Conservation (phyloP, 2,329 filamentous ascomycete species). For the Eurotiales sp. region DNA sequence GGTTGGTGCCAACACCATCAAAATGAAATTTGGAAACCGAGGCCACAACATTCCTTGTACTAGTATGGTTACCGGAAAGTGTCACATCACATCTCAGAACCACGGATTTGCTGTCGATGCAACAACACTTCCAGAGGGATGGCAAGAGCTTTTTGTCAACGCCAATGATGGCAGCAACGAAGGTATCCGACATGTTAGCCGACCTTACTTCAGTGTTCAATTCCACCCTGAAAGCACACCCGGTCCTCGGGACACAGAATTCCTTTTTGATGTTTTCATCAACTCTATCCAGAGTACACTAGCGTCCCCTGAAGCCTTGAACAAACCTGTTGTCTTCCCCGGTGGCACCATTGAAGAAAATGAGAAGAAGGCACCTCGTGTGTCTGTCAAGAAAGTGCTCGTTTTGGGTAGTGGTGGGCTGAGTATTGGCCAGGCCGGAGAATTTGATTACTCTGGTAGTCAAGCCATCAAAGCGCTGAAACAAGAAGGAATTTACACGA, state of each 20-base stretch:
- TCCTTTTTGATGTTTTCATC: constrained; percentile 95
- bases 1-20: constrained; percentile 76
- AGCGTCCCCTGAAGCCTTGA: constrained; percentile 62
- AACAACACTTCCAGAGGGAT: constrained; percentile 67
- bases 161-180: constrained; percentile 98
- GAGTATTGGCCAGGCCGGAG: constrained; percentile 94
- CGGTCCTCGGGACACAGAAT: constrained; percentile 92
- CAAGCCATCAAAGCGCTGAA: constrained; percentile 98
- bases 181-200: constrained; percentile 81
- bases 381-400: constrained; percentile 89
- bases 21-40: constrained; percentile 99
- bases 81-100: constrained; percentile 98
- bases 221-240: constrained; percentile 98
- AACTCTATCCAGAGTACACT: constrained; percentile 72
- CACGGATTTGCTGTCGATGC: constrained; percentile 94
- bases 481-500: constrained; percentile 95
- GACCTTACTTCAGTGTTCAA: constrained; percentile 98
- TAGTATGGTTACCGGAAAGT: constrained; percentile 89
- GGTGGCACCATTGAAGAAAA: constrained; percentile 80
- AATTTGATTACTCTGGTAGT: constrained; percentile 98
- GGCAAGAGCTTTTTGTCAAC: constrained; percentile 95
- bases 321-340: constrained; percentile 76
- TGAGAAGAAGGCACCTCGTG: constrained; percentile 67
- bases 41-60: constrained; percentile 98
- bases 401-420: constrained; percentile 92